phyloP scores from a whole-genome alignment of 495 filamentous ascomycete species.

The Trichoderma orchidacearum region DNA sequence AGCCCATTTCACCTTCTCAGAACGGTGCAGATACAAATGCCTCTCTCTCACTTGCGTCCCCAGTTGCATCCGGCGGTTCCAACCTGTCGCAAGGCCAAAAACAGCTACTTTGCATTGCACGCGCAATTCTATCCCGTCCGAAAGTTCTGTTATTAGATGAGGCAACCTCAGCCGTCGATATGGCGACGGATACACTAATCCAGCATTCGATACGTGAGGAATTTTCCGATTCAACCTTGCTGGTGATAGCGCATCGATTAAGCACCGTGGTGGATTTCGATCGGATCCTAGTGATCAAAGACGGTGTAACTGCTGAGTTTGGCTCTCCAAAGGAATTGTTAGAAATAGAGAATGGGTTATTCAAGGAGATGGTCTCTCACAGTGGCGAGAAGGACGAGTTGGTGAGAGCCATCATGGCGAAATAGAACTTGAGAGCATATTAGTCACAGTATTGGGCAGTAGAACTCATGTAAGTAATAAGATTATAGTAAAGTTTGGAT shows the following conservation, averaged over 20 bases:
- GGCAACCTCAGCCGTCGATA: slow-evolving; percentile 59
- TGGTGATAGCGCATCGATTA: slow-evolving; percentile 59
- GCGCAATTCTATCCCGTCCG: slow-evolving; percentile 57
- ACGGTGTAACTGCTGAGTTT: slow-evolving; percentile 46
- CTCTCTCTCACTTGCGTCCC: slow-evolving; percentile 13
- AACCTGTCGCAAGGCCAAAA: slow-evolving; percentile 45
- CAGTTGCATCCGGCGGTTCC: slow-evolving; percentile 21
- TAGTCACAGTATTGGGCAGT: no score
- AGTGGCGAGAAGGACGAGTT: neutral
- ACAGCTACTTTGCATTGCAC: slow-evolving; percentile 57
- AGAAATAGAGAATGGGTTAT: neutral
- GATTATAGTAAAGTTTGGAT: no score
- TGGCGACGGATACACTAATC: slow-evolving; percentile 54
- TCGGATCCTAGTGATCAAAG: slow-evolving; percentile 53
- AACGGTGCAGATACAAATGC: slow-evolving; percentile 3
- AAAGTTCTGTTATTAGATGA: slow-evolving; percentile 66
- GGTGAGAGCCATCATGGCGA: neutral
- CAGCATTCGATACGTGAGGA: slow-evolving; percentile 54
- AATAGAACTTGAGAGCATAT: neutral
- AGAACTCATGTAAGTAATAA: no score
- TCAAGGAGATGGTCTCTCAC: neutral
- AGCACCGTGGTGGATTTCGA: slow-evolving; percentile 63
- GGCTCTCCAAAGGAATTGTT: slow-evolving; percentile 16
- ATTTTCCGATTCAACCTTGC: slow-evolving; percentile 43
- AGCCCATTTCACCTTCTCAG: neutral